phyloP scores from a whole-genome alignment of 2,329 filamentous ascomycete species.

The Alternaria arbusti region DNA sequence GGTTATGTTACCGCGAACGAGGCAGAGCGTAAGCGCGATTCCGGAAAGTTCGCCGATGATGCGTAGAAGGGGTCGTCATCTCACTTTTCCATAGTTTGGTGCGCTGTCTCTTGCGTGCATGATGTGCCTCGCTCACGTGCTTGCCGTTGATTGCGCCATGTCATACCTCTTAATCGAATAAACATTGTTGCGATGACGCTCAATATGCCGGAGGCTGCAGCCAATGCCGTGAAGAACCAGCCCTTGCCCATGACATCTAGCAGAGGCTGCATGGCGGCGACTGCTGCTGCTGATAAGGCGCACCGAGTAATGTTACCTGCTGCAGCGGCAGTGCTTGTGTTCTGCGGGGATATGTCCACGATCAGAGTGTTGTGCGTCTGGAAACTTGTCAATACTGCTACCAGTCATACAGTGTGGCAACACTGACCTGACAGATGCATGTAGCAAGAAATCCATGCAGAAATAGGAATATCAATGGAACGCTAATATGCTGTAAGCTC shows the following conservation, averaged over 20 bases:
- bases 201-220: background rate
- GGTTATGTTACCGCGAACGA: no score
- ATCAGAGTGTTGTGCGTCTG: background rate
- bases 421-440: background rate
- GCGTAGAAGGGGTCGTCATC: no score
- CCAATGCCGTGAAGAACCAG: background rate
- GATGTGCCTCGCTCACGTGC: background rate
- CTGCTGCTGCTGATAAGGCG: background rate
- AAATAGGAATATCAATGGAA: background rate
- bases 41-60: no score
- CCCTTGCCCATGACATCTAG: background rate
- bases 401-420: rapidly evolving
- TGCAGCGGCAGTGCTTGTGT: background rate
- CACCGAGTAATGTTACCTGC: background rate
- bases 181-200: background rate
- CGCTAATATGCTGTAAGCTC: background rate
- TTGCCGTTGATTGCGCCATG: background rate
- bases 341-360: background rate
- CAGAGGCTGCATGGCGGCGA: background rate
- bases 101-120: background rate
- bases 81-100: background rate
- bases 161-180: background rate
- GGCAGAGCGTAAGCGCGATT: no score
- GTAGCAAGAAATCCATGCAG: background rate
- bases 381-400: background rate